These are phyloP conservation scores for Pedinophyceae sp. DNA, from an alignment of 139 green algal genomes.

Conservation along the genomic window DNA sequence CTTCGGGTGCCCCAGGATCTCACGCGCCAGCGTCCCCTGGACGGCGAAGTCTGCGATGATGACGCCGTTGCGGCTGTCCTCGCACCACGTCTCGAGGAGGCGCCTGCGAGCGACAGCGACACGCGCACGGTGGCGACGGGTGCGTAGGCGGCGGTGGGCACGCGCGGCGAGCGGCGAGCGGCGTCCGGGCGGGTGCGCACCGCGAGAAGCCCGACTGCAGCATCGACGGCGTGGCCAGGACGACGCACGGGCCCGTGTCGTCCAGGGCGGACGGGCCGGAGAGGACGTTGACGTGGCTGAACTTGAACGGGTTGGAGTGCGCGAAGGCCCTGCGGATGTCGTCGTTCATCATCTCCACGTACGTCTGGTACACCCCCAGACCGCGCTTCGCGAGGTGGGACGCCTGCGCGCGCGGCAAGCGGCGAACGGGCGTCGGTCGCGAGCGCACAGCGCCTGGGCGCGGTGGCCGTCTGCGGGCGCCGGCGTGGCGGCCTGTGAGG, in stretches of 20 bases:
- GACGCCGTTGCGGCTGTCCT: conserved; percentile 67
- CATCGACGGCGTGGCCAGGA: conserved; percentile 90
- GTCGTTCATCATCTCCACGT: conserved; percentile 96
- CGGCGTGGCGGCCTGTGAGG: no score
- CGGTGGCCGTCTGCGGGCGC: no score
- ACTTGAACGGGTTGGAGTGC: conserved; percentile 84
- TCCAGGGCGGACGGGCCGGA: conserved; percentile 42
- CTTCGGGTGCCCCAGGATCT: conserved; percentile 70
- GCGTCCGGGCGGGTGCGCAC: background rate
- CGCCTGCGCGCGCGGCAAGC: conserved; percentile 15
- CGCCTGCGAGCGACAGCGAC: conserved; percentile 24
- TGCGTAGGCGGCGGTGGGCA: no score
- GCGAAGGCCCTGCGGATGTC: conserved; percentile 67
- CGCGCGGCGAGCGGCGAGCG: no score
- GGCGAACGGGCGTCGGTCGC: no score
- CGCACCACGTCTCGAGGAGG: conserved; percentile 92
- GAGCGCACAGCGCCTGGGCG: no score
- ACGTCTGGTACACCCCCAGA: conserved; percentile 77
- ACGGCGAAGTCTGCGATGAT: conserved; percentile 94
- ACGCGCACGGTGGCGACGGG: no score
- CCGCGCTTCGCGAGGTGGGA: conserved; percentile 51
- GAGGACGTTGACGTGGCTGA: conserved; percentile 79
- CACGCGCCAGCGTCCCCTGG: conserved; percentile 85
- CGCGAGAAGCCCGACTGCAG: conserved; percentile 42
- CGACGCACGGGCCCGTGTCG: conserved; percentile 74